Evolutionary conservation across 2,329 filamentous ascomycete genomes (phyloP), one percentile per base, ranked within the genome.

Genomic region (Penicillium sp.): DNA sequence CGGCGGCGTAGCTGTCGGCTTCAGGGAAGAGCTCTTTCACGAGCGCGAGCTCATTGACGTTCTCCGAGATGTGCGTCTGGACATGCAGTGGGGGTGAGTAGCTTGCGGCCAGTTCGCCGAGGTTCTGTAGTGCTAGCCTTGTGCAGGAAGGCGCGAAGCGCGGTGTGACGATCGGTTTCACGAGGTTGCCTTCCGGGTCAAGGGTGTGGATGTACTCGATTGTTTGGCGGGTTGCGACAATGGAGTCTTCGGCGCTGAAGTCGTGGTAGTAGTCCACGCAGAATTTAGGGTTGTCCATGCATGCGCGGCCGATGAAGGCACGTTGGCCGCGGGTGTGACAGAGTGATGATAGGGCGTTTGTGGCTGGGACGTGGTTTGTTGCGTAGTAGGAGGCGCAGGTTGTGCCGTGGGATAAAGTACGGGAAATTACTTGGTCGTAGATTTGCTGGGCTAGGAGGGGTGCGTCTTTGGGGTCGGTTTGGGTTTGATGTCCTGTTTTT

Each of bases 371-470:
- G 66, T 95, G 84, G 55, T 88, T 82, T 24, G 93, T 97, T 51
- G 91, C 91, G 68, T 87, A 97, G 76, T 97, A 97, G n/a, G 88
- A 81, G 6, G 89, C 89, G 10, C 87, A 93, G 0, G 93, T 98
- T 9, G 93, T 98, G 55, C 93, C 93, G 65, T 96, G 83, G 21
- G 87, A 79, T 10, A 98, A 79, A 0, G 89, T 95, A 41, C 87
- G 82, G 28, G 81, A 76, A 55, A 98, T 80, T 56, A 87, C 85
- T 51, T 85, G 83, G 22, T 78, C 77, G 71, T 97, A 98, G 54
- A 94, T 83, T 32, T 55, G 57, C 28, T 60, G 59, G 9, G 62
- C 65, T 22, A 52, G 58, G 21, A 51, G 56, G 1, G 63, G 64
- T 15, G 64, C 61, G 21, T 58, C 49, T 17, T 53, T 48, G 35